Evolutionary conservation across 192 early-diverging fungal genomes (phyloP).

Genomic region (Pilaira anomala): DNA sequence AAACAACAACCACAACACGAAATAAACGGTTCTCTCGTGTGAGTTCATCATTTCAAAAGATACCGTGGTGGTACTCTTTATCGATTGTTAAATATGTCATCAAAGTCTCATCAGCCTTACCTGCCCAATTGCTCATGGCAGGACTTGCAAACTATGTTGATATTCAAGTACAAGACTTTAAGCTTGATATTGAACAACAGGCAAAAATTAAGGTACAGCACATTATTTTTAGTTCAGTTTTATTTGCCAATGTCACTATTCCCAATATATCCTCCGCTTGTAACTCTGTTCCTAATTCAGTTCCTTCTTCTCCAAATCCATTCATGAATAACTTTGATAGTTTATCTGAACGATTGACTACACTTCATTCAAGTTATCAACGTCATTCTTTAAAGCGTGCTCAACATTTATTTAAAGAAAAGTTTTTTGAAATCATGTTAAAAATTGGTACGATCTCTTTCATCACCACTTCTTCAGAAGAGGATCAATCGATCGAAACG

Average conservation of each 20-base stretch:
- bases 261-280: not conserved
- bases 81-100: slow-evolving; percentile 37
- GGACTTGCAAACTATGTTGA: slow-evolving; percentile 40
- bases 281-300: not conserved
- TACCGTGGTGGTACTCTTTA: slow-evolving; percentile 47
- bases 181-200: slow-evolving; percentile 21
- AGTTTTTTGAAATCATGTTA: slow-evolving; percentile 36
- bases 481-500: not conserved
- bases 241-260: slow-evolving; percentile 31
- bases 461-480: not conserved
- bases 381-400: slow-evolving; percentile 39
- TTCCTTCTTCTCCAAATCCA: not conserved
- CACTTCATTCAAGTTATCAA: slow-evolving; percentile 17
- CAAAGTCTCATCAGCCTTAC: slow-evolving; percentile 37
- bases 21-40: slow-evolving; percentile 22
- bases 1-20: not conserved
- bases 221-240: slow-evolving; percentile 22
- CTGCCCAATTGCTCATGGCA: slow-evolving; percentile 41
- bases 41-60: slow-evolving; percentile 16
- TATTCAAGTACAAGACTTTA: slow-evolving; percentile 24
- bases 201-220: slow-evolving; percentile 18
- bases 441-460: slow-evolving; percentile 25
- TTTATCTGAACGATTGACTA: not conserved
- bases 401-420: slow-evolving; percentile 41
- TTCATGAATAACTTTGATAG: not conserved